A percentile compares a stretch with the other conserved stretches of the same genome.
These are phyloP conservation scores for Ajuga reptans DNA, from an alignment of 305 asterid genomes.

Conservation along the genomic window DNA sequence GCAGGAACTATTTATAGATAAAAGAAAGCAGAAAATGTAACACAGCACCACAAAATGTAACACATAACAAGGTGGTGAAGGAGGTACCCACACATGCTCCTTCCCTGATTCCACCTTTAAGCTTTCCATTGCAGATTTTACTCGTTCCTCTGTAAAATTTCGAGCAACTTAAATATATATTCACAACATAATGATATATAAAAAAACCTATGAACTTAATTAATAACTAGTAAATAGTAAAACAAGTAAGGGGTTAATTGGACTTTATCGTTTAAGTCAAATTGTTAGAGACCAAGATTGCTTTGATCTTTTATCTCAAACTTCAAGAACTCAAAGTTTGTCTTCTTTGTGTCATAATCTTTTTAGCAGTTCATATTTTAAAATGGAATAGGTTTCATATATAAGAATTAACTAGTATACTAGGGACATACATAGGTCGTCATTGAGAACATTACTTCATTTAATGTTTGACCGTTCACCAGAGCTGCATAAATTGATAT, in stretches of 20 bases:
- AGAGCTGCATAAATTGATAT: background rate
- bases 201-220: background rate
- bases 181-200: background rate
- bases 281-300: too few relatives aligned
- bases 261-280: too few relatives aligned
- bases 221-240: too few relatives aligned
- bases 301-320: too few relatives aligned
- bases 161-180: constrained; percentile 6
- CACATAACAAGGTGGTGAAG: constrained; percentile 39
- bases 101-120: constrained; percentile 69
- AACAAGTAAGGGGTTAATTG: background rate
- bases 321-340: too few relatives aligned
- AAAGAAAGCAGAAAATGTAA: background rate
- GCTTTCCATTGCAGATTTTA: constrained; percentile 57
- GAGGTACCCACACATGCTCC: constrained; percentile 99
- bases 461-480: background rate
- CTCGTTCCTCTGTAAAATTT: constrained; percentile 61
- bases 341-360: too few relatives aligned
- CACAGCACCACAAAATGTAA: constrained; percentile 3
- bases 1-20: background rate
- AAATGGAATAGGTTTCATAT: too few relatives aligned
- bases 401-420: too few relatives aligned
- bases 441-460: background rate
- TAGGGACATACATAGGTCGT: background rate
- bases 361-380: too few relatives aligned